Conservation (phyloP, 179 eudicot species). For the Corrigiola litoralis region DNA sequence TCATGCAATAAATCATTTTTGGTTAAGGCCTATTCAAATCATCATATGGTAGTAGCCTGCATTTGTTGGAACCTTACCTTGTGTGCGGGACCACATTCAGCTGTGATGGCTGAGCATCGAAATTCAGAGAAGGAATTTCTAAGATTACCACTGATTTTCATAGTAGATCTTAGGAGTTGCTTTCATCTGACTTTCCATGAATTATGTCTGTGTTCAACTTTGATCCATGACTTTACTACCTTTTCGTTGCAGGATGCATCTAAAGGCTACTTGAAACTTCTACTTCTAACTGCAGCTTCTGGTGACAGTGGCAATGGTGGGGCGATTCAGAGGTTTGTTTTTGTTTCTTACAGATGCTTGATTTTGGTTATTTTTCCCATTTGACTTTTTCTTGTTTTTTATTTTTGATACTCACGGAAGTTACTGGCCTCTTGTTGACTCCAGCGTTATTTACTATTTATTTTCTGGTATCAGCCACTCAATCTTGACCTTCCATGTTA, state of each 20-base stretch:
- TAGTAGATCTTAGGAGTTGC: background rate
- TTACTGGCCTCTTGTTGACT: background rate
- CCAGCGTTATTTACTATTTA: background rate
- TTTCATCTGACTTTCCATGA: background rate
- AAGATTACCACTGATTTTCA: background rate
- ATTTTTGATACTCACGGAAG: too few species aligned
- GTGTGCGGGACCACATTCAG: too few species aligned
- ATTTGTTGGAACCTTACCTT: too few species aligned
- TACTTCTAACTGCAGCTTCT: conserved; percentile 80
- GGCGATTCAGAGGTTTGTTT: conserved; percentile 76
- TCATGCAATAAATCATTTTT: too few species aligned
- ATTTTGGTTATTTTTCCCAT: background rate
- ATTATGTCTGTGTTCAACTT: background rate
- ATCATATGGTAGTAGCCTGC: too few species aligned
- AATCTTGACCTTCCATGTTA: background rate
- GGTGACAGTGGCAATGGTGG: conserved; percentile 79
- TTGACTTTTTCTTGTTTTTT: background rate
- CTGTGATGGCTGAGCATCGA: background rate
- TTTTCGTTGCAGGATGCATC: conserved; percentile 66
- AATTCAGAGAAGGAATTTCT: background rate
- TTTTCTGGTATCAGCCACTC: background rate
- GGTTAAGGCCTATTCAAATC: too few species aligned
- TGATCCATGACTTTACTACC: background rate
- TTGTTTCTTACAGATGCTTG: background rate
- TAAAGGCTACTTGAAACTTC: conserved; percentile 89